Percentiles rank a stretch among this genome's conserved stretches.
Conservation (phyloP, 164 flowering plant species). For the Vitis rupestris region DNA sequence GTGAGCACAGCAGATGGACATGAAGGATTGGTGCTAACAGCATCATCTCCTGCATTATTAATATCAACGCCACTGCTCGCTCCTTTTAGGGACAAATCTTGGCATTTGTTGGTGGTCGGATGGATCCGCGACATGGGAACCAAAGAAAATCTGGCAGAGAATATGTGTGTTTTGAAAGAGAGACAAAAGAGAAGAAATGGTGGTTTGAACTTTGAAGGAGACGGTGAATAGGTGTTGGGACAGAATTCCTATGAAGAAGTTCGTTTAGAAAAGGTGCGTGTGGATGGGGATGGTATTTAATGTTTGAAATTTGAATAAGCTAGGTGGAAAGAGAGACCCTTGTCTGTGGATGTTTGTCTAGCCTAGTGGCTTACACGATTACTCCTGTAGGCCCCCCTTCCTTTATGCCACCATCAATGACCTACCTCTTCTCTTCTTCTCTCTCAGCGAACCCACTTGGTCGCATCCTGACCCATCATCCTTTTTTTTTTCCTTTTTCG, state of each 20-base stretch:
- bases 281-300: slow-evolving; percentile 5
- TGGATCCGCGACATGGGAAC: slow-evolving; percentile 34
- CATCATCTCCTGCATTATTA: not conserved
- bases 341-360: slow-evolving; percentile 13
- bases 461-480: no score
- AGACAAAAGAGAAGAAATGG: no score
- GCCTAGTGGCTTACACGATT: slow-evolving; percentile 10
- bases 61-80: not conserved
- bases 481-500: no score
- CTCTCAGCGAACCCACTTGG: no score
- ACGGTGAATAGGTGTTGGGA: no score
- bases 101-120: slow-evolving; percentile 21
- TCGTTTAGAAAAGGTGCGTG: not conserved
- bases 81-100: slow-evolving; percentile 4
- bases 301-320: no score
- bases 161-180: no score
- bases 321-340: slow-evolving; percentile 26
- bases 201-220: no score
- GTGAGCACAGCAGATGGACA: slow-evolving; percentile 33
- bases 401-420: not conserved
- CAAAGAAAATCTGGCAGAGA: not conserved
- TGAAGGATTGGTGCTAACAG: no score
- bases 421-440: no score
- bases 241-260: no score
- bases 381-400: slow-evolving; percentile 11